Conservation (phyloP, 108 stramenopile genomes). For the Nannochloropsis oceanica region DNA sequence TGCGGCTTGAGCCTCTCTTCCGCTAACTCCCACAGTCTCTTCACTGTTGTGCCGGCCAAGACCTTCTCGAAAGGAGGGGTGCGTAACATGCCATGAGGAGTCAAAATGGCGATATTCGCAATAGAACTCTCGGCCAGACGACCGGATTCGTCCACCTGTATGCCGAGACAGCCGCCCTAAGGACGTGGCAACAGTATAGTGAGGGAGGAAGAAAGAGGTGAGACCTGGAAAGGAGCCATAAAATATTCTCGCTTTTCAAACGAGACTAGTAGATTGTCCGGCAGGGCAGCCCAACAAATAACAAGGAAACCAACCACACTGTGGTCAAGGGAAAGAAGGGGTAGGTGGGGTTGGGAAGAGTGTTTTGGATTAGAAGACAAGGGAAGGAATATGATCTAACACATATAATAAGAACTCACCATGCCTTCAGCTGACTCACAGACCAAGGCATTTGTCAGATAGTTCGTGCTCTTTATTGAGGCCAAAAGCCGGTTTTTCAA, state of each 20-base stretch:
- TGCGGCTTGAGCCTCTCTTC: background rate
- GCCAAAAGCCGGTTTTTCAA: conserved; percentile 14
- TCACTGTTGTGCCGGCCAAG: conserved; percentile 16
- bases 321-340: background rate
- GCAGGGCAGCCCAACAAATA: background rate
- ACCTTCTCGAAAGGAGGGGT: conserved; percentile 16
- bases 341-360: background rate
- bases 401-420: background rate
- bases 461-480: conserved; percentile 12
- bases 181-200: no score
- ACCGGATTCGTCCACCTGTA: conserved; percentile 4
- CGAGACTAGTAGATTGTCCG: no score
- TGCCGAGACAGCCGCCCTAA: conserved; percentile 8
- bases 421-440: conserved; percentile 1
- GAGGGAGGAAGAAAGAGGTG: no score
- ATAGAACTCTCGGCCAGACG: conserved; percentile 16
- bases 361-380: background rate
- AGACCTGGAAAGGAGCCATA: no score
- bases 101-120: conserved; percentile 21
- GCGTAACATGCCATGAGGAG: conserved; percentile 4
- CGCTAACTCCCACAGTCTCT: conserved; percentile 13
- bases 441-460: conserved; percentile 14
- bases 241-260: no score
- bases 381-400: background rate
- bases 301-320: background rate